These are phyloP conservation scores for Saccharomyces hybrid DNA, from an alignment of 1,139 yeast species.

Conservation along the genomic window DNA sequence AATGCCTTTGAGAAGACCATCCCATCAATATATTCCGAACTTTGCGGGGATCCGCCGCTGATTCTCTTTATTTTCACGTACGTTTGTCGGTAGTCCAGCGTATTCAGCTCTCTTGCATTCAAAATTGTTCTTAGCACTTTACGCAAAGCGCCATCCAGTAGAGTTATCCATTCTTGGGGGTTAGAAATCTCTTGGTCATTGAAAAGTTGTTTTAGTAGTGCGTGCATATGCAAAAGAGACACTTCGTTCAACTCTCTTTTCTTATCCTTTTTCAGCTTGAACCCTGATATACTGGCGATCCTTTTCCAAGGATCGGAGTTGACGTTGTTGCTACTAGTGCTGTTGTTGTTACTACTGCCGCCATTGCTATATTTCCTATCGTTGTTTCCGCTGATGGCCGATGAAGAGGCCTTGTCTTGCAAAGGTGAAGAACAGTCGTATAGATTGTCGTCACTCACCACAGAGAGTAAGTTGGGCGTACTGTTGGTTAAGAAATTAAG, in stretches of 20 bases:
- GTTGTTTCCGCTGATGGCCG: not conserved
- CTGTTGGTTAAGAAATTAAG: slow-evolving; percentile 23
- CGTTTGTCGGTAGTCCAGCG: slow-evolving; percentile 69
- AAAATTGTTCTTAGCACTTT: slow-evolving; percentile 44
- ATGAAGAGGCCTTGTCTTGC: slow-evolving; percentile 1
- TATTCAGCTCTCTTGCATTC: slow-evolving; percentile 56
- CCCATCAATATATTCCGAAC: slow-evolving; percentile 66
- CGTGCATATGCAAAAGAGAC: slow-evolving; percentile 30
- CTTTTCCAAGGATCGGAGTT: slow-evolving; percentile 17
- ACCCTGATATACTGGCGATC: slow-evolving; percentile 15
- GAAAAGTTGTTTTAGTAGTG: slow-evolving; percentile 50
- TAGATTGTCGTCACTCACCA: slow-evolving; percentile 22
- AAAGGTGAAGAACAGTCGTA: slow-evolving; percentile 4
- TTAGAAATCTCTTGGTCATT: slow-evolving; percentile 56
- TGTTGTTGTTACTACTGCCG: not conserved
- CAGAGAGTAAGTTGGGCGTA: slow-evolving; percentile 29
- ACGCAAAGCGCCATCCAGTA: slow-evolving; percentile 41
- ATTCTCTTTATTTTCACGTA: slow-evolving; percentile 82
- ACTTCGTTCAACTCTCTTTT: slow-evolving; percentile 33
- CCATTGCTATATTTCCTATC: not conserved
- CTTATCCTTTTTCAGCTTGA: slow-evolving; percentile 10
- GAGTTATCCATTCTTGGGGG: slow-evolving; percentile 48
- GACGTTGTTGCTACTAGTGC: slow-evolving; percentile 3
- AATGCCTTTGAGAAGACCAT: slow-evolving; percentile 76
- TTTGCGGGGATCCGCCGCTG: slow-evolving; percentile 60